Percentiles rank a stretch among this genome's conserved stretches.
phyloP scores from a whole-genome alignment of 345 rosid genomes.

The Syzygium aromaticum region DNA sequence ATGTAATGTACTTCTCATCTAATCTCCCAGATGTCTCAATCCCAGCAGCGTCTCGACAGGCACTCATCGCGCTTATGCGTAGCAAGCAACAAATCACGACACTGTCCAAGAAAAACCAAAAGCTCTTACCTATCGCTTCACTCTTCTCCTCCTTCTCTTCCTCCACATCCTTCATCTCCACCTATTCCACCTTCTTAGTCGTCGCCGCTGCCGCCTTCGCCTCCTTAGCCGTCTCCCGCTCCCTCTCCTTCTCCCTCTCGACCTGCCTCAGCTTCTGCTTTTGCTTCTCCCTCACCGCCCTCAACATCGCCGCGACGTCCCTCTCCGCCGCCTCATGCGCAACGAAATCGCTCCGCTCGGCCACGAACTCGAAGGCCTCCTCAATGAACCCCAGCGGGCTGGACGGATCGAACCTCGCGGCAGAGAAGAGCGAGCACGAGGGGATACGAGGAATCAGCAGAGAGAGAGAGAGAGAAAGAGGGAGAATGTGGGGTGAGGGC shows the following conservation, averaged over 20 bases:
- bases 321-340: slow-evolving; percentile 47
- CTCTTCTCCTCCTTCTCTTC: slow-evolving; percentile 12
- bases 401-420: slow-evolving; percentile 47
- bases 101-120: not conserved
- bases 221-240: not conserved
- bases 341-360: slow-evolving; percentile 61
- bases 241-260: too few species aligned
- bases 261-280: slow-evolving; percentile 26
- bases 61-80: not conserved
- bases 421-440: too few species aligned
- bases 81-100: not conserved
- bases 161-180: slow-evolving; percentile 19
- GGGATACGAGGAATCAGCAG: too few species aligned
- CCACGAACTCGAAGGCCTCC: slow-evolving; percentile 64
- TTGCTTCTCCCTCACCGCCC: slow-evolving; percentile 45
- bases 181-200: not conserved
- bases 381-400: slow-evolving; percentile 61
- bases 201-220: not conserved
- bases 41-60: too few species aligned
- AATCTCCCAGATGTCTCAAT: too few species aligned
- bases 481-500: too few species aligned
- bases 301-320: slow-evolving; percentile 49
- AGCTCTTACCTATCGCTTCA: slow-evolving; percentile 7
- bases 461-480: too few species aligned
- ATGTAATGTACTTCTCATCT: too few species aligned